These are phyloP conservation scores for Torulaspora franciscae DNA, from an alignment of 805 yeast species.

Conservation along the genomic window DNA sequence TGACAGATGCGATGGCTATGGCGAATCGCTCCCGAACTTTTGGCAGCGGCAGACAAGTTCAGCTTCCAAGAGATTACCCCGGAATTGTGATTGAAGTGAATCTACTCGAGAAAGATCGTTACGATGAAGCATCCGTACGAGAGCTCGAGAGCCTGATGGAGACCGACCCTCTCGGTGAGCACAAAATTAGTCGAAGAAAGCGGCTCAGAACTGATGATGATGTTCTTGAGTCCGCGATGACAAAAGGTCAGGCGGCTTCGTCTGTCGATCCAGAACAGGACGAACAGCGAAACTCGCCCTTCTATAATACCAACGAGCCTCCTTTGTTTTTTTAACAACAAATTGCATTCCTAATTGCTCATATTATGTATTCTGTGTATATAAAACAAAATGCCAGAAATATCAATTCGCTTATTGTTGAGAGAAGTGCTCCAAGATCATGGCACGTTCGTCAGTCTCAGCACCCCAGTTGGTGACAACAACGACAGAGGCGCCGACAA, in stretches of 20 bases:
- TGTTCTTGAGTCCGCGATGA: background rate
- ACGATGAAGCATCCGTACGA: constrained; percentile 21
- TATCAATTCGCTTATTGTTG: constrained; percentile 55
- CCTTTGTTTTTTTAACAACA: constrained; percentile 20
- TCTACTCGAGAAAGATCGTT: constrained; percentile 34
- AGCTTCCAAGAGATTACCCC: constrained; percentile 36
- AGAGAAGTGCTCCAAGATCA: constrained; percentile 92
- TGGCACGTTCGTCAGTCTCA: constrained; percentile 94
- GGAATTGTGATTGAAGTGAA: constrained; percentile 41
- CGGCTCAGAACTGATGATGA: background rate
- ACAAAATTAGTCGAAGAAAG: background rate
- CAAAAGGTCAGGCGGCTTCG: background rate
- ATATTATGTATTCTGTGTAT: constrained; percentile 1
- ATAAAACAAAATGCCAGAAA: constrained; percentile 1
- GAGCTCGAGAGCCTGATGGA: constrained; percentile 30
- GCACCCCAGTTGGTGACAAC: constrained; percentile 99
- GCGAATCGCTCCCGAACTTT: constrained; percentile 1
- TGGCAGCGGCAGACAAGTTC: constrained; percentile 10
- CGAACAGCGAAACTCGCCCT: background rate
- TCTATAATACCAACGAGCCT: constrained; percentile 10
- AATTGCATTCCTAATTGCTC: constrained; percentile 4
- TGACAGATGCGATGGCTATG: constrained; percentile 21
- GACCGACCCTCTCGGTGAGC: constrained; percentile 13
- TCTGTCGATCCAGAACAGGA: background rate
- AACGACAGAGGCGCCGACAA: constrained; percentile 99